Base-by-base conservation (phyloP, 768 basidiomycete species). In the Podaxis sp. region DNA sequence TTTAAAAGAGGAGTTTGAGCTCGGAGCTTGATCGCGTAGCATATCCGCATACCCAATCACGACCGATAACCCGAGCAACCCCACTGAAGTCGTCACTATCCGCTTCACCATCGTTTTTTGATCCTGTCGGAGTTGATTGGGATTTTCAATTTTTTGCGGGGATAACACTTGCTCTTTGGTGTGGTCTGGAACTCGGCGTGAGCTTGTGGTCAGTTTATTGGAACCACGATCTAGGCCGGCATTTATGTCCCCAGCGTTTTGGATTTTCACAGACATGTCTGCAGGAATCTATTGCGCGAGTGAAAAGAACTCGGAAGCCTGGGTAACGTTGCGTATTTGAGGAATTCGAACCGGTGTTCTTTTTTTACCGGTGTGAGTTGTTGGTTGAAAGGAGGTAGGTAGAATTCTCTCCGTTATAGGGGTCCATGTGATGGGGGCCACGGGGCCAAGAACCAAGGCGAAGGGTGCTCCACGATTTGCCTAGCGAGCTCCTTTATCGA, bases 41-140 rank as follows among this genome's bases (percentile, higher is more conserved):
- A 4, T 38, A 44, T 44, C 51, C 11, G 59, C 59, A 40, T 60
- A 44, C 7, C 44, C 44, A 37, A 58, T 10, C 7, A 33, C 59
- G 2, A 53, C 44, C 3, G 59, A 41, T 24, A 41, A 20, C 24
- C 37, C 51, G 7, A 60, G 50, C 17, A 60, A 30, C 7, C 20
- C 59, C 11, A 53, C 4, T 6, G 51, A 53, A 41, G 51, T 53
- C 17, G 51, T 44, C 8, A 44, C 37, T 26, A 52, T 52, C 6
- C 50, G 22, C 17, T 24, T 60, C 40, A 53, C 33, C 38, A 60
- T 53, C 37, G 28, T 53, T 17, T 38, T 37, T 49, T 48, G 57
- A 36, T 36, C 2, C 41, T 44, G 33, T 24, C 41, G 38, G 24
- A 8, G 22, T 50, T 12, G 17, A 4, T 50, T 17, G 44, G 20